Evolutionary conservation across 202 grass and related monocot genomes (phyloP).

Genomic region (Zizania palustris): DNA sequence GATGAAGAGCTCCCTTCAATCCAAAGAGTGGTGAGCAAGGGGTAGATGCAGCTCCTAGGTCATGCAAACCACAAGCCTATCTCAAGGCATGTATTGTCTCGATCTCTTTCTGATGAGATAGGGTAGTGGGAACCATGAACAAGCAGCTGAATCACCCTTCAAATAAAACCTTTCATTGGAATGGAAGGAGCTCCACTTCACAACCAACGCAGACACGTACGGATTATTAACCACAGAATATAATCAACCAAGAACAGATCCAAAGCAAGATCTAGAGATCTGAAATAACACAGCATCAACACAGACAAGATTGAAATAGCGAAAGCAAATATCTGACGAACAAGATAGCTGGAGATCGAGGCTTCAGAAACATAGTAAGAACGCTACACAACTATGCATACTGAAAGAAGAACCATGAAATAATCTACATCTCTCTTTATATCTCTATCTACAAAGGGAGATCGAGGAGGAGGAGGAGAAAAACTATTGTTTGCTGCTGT

Average conservation of each 20-base stretch:
- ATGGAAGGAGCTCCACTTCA: constrained; percentile 70
- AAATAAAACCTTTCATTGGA: constrained; percentile 70
- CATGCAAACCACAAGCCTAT: constrained; percentile 91
- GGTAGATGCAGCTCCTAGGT: constrained; percentile 62
- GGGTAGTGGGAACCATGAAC: constrained; percentile 90
- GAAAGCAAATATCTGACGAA: not conserved
- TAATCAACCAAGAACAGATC: not conserved
- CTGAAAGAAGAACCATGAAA: not conserved
- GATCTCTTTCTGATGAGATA: constrained; percentile 52
- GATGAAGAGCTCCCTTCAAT: constrained; percentile 99
- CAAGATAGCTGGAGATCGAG: not conserved
- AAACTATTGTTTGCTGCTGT: constrained; percentile 30
- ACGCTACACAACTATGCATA: not conserved
- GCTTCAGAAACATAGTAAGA: not conserved
- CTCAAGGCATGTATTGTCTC: no score
- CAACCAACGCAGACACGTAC: not conserved
- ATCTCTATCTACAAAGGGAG: not conserved
- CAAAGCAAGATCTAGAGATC: constrained; percentile 4
- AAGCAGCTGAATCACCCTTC: constrained; percentile 59
- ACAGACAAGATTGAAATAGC: not conserved
- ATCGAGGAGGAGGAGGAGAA: not conserved
- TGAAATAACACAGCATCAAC: not conserved
- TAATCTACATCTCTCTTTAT: not conserved
- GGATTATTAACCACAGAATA: not conserved
- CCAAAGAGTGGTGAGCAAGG: constrained; percentile 79